These are phyloP conservation scores for Jaenimonas drosophilae DNA, from an alignment of 208 protist genomes.

Conservation along the genomic window DNA sequence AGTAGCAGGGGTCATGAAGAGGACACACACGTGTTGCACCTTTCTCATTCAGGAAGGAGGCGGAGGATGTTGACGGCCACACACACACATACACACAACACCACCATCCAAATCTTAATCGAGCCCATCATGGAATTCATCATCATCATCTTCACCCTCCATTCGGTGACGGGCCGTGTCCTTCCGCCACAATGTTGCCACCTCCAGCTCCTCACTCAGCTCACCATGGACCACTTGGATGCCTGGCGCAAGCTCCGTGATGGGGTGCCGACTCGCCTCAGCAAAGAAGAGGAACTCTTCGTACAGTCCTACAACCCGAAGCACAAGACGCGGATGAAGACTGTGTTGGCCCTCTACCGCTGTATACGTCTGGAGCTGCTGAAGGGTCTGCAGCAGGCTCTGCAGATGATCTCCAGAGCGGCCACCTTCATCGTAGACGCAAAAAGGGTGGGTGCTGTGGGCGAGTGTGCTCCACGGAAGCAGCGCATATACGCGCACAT, in stretches of 20 bases:
- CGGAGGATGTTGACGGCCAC: background rate
- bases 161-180: too few species aligned
- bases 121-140: slow-evolving; percentile 7
- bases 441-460: slow-evolving; percentile 36
- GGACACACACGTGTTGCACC: slow-evolving; percentile 65
- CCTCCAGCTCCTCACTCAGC: background rate
- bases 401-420: slow-evolving; percentile 20
- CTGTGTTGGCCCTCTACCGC: background rate
- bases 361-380: background rate
- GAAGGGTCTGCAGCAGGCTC: background rate
- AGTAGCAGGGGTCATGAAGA: too few species aligned
- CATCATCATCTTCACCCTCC: background rate
- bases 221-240: background rate
- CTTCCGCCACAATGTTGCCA: too few species aligned
- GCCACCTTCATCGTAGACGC: slow-evolving; percentile 81
- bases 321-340: background rate
- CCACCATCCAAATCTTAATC: slow-evolving; percentile 11
- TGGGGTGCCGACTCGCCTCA: background rate
- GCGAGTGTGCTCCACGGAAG: slow-evolving; percentile 72
- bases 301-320: background rate
- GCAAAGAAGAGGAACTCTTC: background rate
- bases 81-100: background rate
- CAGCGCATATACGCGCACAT: too few species aligned
- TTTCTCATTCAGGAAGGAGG: too few species aligned
- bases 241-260: background rate